A percentile compares a stretch with the other conserved stretches of the same genome.
These are phyloP conservation scores for Claviceps citrina DNA, from an alignment of 2,329 filamentous ascomycete species.

Conservation along the genomic window DNA sequence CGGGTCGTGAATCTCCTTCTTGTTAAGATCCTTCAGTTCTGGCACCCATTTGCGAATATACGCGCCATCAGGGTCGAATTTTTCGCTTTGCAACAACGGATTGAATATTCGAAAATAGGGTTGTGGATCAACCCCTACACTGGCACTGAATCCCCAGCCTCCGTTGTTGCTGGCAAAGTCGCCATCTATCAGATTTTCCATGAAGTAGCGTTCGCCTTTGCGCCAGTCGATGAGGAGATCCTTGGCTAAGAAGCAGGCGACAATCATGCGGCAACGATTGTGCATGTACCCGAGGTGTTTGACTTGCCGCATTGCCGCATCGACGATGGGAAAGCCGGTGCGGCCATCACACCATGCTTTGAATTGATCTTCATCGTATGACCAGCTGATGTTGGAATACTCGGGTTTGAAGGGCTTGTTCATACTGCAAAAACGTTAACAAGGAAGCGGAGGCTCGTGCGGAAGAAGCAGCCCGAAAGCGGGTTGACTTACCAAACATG, in stretches of 20 bases:
- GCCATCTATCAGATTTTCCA: conserved; percentile 64
- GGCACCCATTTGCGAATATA: conserved; percentile 76
- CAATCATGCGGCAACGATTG: conserved; percentile 73
- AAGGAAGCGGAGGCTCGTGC: not conserved
- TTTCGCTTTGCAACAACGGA: conserved; percentile 68
- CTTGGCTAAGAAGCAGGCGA: conserved; percentile 66
- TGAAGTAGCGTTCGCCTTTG: conserved; percentile 67
- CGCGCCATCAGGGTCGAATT: conserved; percentile 62
- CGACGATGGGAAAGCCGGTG: conserved; percentile 72
- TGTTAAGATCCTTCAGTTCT: conserved; percentile 49
- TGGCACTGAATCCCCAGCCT: conserved; percentile 42
- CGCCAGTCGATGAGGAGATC: conserved; percentile 74
- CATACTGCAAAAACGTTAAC: conserved; percentile 23
- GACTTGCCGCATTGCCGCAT: conserved; percentile 74
- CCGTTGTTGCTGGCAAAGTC: conserved; percentile 67
- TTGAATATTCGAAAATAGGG: conserved; percentile 90
- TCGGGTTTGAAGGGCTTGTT: conserved; percentile 60
- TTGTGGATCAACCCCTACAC: conserved; percentile 66
- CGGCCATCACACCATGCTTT: conserved; percentile 56
- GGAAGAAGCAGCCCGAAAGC: not conserved
- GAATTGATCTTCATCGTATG: conserved; percentile 56
- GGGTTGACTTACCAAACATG: conserved; percentile 48
- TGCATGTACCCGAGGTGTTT: conserved; percentile 60
- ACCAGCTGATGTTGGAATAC: conserved; percentile 71
- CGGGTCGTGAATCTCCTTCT: conserved; percentile 65